phyloP scores from a whole-genome alignment of 2,329 filamentous ascomycete genomes.

The Helotiales sp. region DNA sequence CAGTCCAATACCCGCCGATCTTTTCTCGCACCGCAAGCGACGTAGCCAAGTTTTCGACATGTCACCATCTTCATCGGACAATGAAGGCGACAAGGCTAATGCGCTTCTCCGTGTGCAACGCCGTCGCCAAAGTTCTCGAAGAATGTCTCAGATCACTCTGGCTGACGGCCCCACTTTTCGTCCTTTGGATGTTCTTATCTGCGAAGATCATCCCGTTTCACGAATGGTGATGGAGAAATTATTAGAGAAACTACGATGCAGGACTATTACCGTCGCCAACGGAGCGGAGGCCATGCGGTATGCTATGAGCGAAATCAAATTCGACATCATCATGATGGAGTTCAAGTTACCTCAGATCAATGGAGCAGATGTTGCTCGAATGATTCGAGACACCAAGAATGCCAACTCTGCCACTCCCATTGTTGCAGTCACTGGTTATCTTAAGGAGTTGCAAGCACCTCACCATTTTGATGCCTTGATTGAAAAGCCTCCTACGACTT shows the following conservation, averaged over 20 bases:
- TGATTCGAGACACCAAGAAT: constrained; percentile 97
- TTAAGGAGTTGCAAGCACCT: constrained; percentile 94
- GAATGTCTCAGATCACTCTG: constrained; percentile 88
- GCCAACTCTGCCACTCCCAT: constrained; percentile 94
- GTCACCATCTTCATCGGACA: constrained; percentile 96
- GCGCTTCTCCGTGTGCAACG: constrained; percentile 90
- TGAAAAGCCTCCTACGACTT: constrained; percentile 93
- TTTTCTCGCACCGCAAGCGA: constrained; percentile 80
- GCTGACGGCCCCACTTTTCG: constrained; percentile 85
- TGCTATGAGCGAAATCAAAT: constrained; percentile 96
- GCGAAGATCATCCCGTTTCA: constrained; percentile 96
- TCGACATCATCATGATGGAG: constrained; percentile 98
- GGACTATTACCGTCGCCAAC: constrained; percentile 88
- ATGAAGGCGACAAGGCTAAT: constrained; percentile 91
- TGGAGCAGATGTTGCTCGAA: constrained; percentile 91
- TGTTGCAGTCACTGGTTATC: constrained; percentile 93
- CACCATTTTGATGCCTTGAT: constrained; percentile 96
- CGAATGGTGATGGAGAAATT: constrained; percentile 99
- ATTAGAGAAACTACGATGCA: constrained; percentile 91
- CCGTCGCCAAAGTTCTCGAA: constrained; percentile 91
- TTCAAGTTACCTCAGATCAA: constrained; percentile 95
- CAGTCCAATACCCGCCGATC: constrained; percentile 71
- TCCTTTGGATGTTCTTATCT: constrained; percentile 91
- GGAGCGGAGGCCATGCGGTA: constrained; percentile 92
- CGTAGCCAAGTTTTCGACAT: constrained; percentile 95